These are phyloP conservation scores for Aegilops longissima DNA, from an alignment of 176 grass and related monocot genomes.

Conservation along the genomic window DNA sequence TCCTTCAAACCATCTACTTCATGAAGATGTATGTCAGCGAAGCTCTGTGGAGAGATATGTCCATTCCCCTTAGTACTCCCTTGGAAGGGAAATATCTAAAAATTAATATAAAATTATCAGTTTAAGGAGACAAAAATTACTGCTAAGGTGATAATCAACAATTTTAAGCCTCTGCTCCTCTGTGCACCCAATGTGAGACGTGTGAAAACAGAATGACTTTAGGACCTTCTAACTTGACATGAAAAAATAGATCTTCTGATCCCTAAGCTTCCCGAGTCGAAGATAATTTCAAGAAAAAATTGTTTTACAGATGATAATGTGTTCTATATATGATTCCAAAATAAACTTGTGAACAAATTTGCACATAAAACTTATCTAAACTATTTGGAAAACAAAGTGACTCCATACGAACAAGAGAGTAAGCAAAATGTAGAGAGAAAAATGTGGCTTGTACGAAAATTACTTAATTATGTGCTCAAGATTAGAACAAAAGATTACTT, in stretches of 20 bases:
- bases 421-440: neutral
- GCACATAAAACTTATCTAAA: conserved; percentile 2
- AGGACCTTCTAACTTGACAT: neutral
- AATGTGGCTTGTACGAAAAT: neutral
- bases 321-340: neutral
- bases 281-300: neutral
- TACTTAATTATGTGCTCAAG: neutral
- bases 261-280: conserved; percentile 3
- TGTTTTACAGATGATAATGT: neutral
- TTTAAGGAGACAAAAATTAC: neutral
- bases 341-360: neutral
- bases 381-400: neutral
- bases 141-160: neutral
- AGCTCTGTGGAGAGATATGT: conserved; percentile 17
- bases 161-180: neutral
- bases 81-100: conserved; percentile 21
- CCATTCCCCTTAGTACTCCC: neutral
- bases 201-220: neutral
- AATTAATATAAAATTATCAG: conserved; percentile 30
- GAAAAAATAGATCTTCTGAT: neutral
- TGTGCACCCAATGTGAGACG: neutral
- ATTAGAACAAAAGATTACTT: conserved; percentile 18
- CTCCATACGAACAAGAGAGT: neutral
- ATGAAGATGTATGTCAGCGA: conserved; percentile 3
- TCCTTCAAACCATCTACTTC: conserved; percentile 15